Evolutionary conservation across 441 rosid species (phyloP).

Genomic region (Corymbia calophylla): DNA sequence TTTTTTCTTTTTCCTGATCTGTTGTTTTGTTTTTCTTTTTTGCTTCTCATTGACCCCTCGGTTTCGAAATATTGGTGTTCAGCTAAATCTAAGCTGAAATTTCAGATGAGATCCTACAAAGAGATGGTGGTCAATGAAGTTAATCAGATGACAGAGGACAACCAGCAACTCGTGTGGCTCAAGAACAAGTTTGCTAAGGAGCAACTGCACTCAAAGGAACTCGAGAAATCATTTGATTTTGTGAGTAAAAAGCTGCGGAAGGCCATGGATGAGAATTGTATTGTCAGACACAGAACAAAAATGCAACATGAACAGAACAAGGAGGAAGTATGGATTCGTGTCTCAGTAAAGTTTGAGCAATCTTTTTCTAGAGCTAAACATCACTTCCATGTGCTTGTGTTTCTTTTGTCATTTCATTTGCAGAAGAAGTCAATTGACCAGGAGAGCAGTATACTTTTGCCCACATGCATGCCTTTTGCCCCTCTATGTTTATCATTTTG

Average conservation of each 20-base stretch:
- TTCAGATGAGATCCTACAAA: slow-evolving; percentile 55
- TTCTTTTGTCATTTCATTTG: not conserved
- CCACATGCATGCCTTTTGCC: not conserved
- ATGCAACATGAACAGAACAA: slow-evolving; percentile 69
- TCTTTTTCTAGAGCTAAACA: not conserved
- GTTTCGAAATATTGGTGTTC: not conserved
- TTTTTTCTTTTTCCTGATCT: not conserved
- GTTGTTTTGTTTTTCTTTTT: not conserved
- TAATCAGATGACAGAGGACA: slow-evolving; percentile 67
- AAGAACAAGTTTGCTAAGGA: slow-evolving; percentile 39
- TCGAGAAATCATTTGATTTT: slow-evolving; percentile 44
- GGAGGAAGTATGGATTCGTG: slow-evolving; percentile 51
- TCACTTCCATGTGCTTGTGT: not conserved
- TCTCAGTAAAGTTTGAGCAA: not conserved
- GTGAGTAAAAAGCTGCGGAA: slow-evolving; percentile 56
- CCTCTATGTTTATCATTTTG: not conserved
- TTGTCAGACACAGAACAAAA: slow-evolving; percentile 65
- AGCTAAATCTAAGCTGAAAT: slow-evolving; percentile 45
- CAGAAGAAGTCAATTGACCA: not conserved
- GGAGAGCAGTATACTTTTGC: not conserved
- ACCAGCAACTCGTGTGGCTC: slow-evolving; percentile 55
- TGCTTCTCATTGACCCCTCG: not conserved
- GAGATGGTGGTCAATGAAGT: slow-evolving; percentile 64
- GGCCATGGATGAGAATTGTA: slow-evolving; percentile 54
- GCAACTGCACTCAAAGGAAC: slow-evolving; percentile 31